A percentile compares a stretch with the other conserved stretches of the same genome.
Conservation (phyloP, 2,329 filamentous ascomycete genomes). For the Orbilia javanica region DNA sequence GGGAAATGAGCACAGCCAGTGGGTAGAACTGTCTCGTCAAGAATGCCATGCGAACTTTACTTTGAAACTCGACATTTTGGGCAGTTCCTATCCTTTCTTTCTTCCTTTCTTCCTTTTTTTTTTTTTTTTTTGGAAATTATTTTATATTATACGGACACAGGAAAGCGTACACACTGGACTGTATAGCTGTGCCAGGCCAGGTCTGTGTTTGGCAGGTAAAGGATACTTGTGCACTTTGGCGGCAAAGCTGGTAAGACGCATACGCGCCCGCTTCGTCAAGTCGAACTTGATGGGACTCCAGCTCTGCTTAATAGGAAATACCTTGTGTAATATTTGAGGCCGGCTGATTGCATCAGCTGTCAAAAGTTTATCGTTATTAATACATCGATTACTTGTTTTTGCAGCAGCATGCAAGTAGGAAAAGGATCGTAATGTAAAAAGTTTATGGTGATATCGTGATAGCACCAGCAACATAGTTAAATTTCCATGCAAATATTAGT, state of each 20-base stretch:
- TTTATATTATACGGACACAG: background rate
- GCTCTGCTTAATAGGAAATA: background rate
- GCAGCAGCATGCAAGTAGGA: too few relatives aligned
- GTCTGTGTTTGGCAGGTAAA: conserved; percentile 22
- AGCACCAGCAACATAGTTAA: too few relatives aligned
- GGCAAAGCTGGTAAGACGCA: conserved; percentile 18
- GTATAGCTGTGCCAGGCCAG: too few relatives aligned
- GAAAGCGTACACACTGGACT: too few relatives aligned
- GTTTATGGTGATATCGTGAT: too few relatives aligned
- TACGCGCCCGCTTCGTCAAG: conserved; percentile 6
- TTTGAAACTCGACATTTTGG: background rate
- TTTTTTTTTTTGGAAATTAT: background rate
- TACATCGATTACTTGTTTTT: background rate
- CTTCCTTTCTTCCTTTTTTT: too few relatives aligned
- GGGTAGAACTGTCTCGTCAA: conserved; percentile 18
- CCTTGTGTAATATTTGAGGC: background rate
- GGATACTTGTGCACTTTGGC: background rate
- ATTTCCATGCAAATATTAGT: background rate
- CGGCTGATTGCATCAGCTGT: background rate
- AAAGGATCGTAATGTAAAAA: too few relatives aligned
- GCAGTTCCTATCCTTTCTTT: background rate
- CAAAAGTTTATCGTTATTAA: background rate
- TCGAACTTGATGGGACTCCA: background rate
- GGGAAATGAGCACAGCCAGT: conserved; percentile 34
- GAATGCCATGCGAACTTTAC: background rate